Evolutionary conservation across 257 asterid species (phyloP), one percentile per base, ranked within the genome.

Genomic region (Oldenlandia corymbosa): DNA sequence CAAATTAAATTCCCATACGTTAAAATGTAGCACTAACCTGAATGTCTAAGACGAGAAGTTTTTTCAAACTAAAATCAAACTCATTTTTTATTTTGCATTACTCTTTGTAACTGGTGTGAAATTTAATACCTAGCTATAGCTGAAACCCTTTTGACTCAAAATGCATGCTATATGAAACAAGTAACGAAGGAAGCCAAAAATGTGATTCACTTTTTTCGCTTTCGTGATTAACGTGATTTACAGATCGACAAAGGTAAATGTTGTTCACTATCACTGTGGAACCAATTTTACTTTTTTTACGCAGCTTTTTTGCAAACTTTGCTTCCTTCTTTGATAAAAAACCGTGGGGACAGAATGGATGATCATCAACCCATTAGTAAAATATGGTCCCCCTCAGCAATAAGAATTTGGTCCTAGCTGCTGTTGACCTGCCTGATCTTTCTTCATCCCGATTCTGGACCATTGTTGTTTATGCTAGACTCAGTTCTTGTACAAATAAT

Each of bases 371-470:
- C 50, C 42, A 64, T 64, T 67, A 64, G 60, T 67, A 71, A 60
- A 10, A 50, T 11, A 64, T 70, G 89, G 86, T 77, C 91, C 88
- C 83, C 80, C 69, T n/a, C 70, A 71, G 62, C 83, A 80, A 70
- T 71, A 65, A 77, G 86, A 84, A 78, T 67, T 81, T 77, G 78
- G 75, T 41, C 69, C 58, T 75, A 52, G 68, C 65, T 68, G 68
- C 65, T 68, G 73, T 73, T 75, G 82, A 78, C 83, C 71, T 58
- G 69, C 67, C 67, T 51, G 48, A 52, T 63, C 74, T 43, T 65
- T 67, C 62, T 68, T 30, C 78, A 78, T 76, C n/a, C n/a, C n/a
- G n/a, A n/a, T n/a, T n/a, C 65, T 21, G 61, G 70, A 64, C 80
- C 68, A 58, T 67, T 73, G 1, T 75, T 34, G 6, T 34, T 75